Evolutionary conservation across 1,284 basidiomycete species (phyloP).

Genomic region (Trichosporon faecale): DNA sequence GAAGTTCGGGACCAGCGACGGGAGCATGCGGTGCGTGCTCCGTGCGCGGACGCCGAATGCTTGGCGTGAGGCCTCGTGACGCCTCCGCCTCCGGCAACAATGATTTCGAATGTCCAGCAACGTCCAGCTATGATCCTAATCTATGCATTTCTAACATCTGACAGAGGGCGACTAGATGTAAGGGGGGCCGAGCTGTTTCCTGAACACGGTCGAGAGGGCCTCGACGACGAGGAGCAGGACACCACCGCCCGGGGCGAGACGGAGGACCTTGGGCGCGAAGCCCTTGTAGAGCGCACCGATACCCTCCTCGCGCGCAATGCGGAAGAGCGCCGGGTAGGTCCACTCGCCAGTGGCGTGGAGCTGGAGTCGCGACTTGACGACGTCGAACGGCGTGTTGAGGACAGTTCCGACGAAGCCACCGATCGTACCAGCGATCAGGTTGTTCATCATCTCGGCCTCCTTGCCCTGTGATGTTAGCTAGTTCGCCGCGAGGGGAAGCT

Average conservation of each 20-base stretch:
- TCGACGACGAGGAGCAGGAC: constrained; percentile 69
- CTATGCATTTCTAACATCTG: constrained; percentile 6
- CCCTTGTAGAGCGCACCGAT: constrained; percentile 86
- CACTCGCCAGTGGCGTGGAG: constrained; percentile 83
- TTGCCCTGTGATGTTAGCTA: constrained; percentile 57
- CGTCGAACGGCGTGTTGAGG: constrained; percentile 61
- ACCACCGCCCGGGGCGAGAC: constrained; percentile 91
- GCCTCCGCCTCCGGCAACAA: background rate
- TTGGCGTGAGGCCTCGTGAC: background rate
- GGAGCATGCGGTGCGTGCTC: too few species aligned
- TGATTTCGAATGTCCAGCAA: background rate
- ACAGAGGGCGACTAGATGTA: constrained; percentile 32
- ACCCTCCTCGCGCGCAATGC: constrained; percentile 88
- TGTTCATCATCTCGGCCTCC: constrained; percentile 75
- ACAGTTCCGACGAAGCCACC: constrained; percentile 83
- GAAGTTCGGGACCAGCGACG: too few species aligned
- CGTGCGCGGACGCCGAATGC: background rate
- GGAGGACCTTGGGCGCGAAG: constrained; percentile 72
- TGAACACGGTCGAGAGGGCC: constrained; percentile 43
- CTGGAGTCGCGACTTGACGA: constrained; percentile 92
- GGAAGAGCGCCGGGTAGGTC: constrained; percentile 58
- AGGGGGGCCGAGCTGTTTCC: constrained; percentile 45
- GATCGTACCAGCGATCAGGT: constrained; percentile 83
- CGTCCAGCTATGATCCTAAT: constrained; percentile 2
- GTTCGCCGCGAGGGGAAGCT: too few species aligned